A percentile compares a stretch with the other conserved stretches of the same genome.
Conservation (phyloP, 2,329 filamentous ascomycete genomes). For the Monilinia polystroma region DNA sequence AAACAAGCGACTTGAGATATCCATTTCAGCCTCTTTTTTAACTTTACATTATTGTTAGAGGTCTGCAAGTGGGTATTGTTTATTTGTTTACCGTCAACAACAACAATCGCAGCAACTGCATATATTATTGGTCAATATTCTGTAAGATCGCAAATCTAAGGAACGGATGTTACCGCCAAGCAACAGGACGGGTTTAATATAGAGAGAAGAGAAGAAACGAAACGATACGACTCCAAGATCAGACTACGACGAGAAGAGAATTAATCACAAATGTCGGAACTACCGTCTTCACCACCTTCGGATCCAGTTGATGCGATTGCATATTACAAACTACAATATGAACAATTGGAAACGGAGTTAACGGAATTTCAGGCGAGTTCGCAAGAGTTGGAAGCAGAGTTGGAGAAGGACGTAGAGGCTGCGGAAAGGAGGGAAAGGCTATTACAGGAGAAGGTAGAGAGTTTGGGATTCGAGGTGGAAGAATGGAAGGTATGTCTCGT, state of each 20-base stretch:
- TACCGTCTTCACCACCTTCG: conserved; percentile 61
- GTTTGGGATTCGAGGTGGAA: conserved; percentile 82
- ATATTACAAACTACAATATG: conserved; percentile 97
- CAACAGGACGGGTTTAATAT: conserved; percentile 18
- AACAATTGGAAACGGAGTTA: conserved; percentile 85
- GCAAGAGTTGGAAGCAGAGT: conserved; percentile 87
- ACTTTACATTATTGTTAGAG: background rate
- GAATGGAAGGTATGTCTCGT: conserved; percentile 86
- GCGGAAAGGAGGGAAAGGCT: conserved; percentile 89
- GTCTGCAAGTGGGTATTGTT: background rate
- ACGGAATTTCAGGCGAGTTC: conserved; percentile 93
- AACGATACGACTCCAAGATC: background rate
- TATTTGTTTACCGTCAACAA: conserved; percentile 19
- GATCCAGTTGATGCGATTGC: conserved; percentile 73
- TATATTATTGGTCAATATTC: conserved; percentile 1
- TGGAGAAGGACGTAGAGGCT: conserved; percentile 94
- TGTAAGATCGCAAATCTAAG: conserved; percentile 13
- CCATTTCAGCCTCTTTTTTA: no score
- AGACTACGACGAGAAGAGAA: conserved; percentile 26
- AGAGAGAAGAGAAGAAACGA: conserved; percentile 21
- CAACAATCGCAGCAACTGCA: conserved; percentile 10
- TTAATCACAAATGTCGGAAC: conserved; percentile 45
- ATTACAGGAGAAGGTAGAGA: conserved; percentile 84
- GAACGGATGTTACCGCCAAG: conserved; percentile 23
- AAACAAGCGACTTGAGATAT: no score